Evolutionary conservation across 1,284 basidiomycete species (phyloP).

Genomic region (Ganoderma leucocontextum): DNA sequence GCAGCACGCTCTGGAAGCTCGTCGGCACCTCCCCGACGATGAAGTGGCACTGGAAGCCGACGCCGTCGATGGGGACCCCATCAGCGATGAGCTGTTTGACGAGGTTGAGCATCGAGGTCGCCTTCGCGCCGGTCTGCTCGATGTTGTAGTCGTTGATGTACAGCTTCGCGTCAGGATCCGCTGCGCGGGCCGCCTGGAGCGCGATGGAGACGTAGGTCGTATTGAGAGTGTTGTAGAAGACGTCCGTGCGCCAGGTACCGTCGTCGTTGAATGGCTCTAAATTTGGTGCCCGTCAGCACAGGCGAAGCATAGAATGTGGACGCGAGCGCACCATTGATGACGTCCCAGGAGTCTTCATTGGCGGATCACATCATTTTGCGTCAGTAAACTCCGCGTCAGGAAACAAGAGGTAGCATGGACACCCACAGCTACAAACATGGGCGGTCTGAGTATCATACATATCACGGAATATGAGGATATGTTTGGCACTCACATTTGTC

Average conservation of each 20-base stretch:
- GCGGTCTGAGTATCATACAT: background rate
- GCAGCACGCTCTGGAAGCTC: conserved; percentile 49
- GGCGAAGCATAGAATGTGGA: background rate
- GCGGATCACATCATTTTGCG: background rate
- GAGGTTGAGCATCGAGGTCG: conserved; percentile 54
- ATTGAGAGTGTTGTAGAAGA: conserved; percentile 59
- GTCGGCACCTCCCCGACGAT: conserved; percentile 56
- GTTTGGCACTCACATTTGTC: conserved; percentile 49
- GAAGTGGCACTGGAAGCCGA: conserved; percentile 60
- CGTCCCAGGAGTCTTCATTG: conserved; percentile 45
- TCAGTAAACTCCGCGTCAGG: background rate
- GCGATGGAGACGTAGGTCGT: conserved; percentile 53
- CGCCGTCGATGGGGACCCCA: conserved; percentile 56
- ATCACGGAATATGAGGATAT: background rate
- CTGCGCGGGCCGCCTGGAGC: conserved; percentile 52
- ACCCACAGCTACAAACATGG: conserved; percentile 36
- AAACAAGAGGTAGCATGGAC: background rate
- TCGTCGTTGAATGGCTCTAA: conserved; percentile 66
- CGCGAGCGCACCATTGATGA: conserved; percentile 42
- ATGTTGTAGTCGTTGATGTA: conserved; percentile 66
- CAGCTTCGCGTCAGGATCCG: conserved; percentile 52
- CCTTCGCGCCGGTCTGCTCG: conserved; percentile 48
- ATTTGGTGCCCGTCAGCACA: conserved; percentile 13
- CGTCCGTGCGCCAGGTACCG: conserved; percentile 57
- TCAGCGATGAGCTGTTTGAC: conserved; percentile 51